Base-by-base conservation (phyloP, 1,139 yeast species). In the Nakaseomyces uthaithaninus region DNA sequence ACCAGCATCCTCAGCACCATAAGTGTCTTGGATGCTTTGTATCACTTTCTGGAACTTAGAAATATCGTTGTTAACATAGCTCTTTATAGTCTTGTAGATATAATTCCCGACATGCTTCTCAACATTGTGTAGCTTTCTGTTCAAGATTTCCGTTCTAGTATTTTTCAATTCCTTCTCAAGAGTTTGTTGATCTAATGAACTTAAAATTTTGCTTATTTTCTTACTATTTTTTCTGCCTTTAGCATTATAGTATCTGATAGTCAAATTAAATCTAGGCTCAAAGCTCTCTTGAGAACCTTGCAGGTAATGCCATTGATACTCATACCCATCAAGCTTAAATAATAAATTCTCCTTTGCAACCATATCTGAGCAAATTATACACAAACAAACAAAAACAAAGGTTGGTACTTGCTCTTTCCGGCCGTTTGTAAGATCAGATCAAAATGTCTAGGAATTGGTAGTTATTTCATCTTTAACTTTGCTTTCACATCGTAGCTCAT, bases 241-340 rank as follows among this genome's bases (percentile, higher is more conserved):
- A 18, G 77, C 75, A 38, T 61, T 61, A 45, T 72, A 62, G 35
- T 73, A 59, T 53, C 69, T 71, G 42, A 66, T 67, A 1, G 86
- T 78, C 43, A 68, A 68, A 1, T 69, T 66, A 50, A 71, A 75
- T 45, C 86, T 63, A 2, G 86, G 79, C 25, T 64, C 44, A 37
- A 60, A 60, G 4, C 43, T 37, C 17, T 49, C 52, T 15, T 56
- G 35, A 6, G 57, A 46, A 25, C 57, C 39, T 57, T 58, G 37
- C 37, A 59, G 41, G 38, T 55, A 53, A 36, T 58, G 54, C 20
- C 51, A 48, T 40, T 60, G 65, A 64, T 59, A 43, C 55, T 56
- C 66, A 22, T 60, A 45, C 24, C 58, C 52, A 48, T 63, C 67
- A 22, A 53, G 67, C 54, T 59, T 59, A 27, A 57, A 55, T n/a